Evolutionary conservation across 1,139 yeast species (phyloP).

Genomic region (Geotrichum klebahnii): DNA sequence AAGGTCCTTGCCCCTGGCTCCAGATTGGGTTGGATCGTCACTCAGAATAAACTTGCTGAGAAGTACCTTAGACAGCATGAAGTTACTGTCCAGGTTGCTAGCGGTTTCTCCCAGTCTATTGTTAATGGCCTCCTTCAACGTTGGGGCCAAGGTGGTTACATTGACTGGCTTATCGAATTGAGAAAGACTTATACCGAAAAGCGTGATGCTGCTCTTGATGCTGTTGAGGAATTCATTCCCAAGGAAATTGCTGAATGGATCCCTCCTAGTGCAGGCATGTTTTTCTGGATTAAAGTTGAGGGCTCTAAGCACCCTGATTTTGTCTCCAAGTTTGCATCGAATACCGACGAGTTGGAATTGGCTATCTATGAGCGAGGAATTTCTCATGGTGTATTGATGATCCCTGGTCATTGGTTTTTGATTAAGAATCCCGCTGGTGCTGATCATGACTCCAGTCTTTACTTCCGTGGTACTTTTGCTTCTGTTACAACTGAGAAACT

Average conservation of each 20-base stretch:
- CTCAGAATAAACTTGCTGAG: constrained; percentile 62
- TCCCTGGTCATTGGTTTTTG: constrained; percentile 90
- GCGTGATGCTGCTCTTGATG: constrained; percentile 72
- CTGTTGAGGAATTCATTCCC: constrained; percentile 60
- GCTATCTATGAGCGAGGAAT: constrained; percentile 63
- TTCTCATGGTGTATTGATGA: constrained; percentile 64
- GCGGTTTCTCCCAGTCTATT: constrained; percentile 75
- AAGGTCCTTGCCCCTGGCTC: constrained; percentile 91
- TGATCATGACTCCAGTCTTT: constrained; percentile 47
- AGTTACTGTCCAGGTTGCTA: constrained; percentile 74
- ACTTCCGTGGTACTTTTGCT: constrained; percentile 89
- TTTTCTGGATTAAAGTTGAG: constrained; percentile 73
- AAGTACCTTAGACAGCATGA: constrained; percentile 72
- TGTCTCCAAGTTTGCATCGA: constrained; percentile 48
- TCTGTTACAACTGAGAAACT: constrained; percentile 67
- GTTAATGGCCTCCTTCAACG: constrained; percentile 58
- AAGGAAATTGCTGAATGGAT: constrained; percentile 48
- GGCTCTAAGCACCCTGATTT: constrained; percentile 76
- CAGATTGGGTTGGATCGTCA: constrained; percentile 88
- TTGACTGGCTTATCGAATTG: constrained; percentile 85
- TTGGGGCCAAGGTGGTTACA: constrained; percentile 73
- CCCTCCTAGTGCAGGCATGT: constrained; percentile 86
- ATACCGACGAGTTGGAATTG: constrained; percentile 59
- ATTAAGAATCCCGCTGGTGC: constrained; percentile 47
- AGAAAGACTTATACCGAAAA: constrained; percentile 77